phyloP scores from a whole-genome alignment of 2,329 filamentous ascomycete genomes.

The Penicillium sp. region DNA sequence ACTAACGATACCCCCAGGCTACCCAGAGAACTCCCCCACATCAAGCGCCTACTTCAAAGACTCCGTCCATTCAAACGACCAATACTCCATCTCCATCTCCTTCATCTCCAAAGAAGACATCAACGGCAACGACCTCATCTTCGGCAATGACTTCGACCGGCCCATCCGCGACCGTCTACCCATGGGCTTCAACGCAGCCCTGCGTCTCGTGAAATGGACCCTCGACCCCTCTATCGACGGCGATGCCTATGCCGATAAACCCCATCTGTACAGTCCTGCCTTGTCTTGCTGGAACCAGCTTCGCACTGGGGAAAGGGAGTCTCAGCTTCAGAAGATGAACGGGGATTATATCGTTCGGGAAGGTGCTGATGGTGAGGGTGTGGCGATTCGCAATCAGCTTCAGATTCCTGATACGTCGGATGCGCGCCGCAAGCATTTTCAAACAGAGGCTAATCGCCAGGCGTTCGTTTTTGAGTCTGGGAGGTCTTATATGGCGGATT shows the following conservation, averaged over 20 bases:
- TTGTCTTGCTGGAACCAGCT: constrained; percentile 75
- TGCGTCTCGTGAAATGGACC: constrained; percentile 82
- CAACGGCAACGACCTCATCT: constrained; percentile 69
- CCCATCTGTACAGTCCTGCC: constrained; percentile 79
- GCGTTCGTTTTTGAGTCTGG: constrained; percentile 60
- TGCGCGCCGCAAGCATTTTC: constrained; percentile 58
- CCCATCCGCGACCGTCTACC: constrained; percentile 83
- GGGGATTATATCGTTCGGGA: constrained; percentile 56
- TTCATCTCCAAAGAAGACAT: constrained; percentile 69
- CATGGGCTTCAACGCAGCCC: constrained; percentile 76
- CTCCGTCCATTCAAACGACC: constrained; percentile 66
- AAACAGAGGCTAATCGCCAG: constrained; percentile 52
- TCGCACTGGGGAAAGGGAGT: constrained; percentile 55
- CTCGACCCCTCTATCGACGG: constrained; percentile 88
- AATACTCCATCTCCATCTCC: constrained; percentile 77
- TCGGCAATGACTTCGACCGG: constrained; percentile 92
- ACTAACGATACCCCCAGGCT: constrained; percentile 45
- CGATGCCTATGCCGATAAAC: constrained; percentile 80
- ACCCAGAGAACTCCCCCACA: constrained; percentile 64
- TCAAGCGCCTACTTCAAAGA: constrained; percentile 74
- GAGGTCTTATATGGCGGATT: constrained; percentile 62
- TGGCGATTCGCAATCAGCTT: constrained; percentile 43
- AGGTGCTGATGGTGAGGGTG: constrained; percentile 58
- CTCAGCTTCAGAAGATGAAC: constrained; percentile 21
- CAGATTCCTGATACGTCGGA: constrained; percentile 53